Evolutionary conservation across 2,329 filamentous ascomycete genomes (phyloP).

Genomic region (Amauroascus niger): DNA sequence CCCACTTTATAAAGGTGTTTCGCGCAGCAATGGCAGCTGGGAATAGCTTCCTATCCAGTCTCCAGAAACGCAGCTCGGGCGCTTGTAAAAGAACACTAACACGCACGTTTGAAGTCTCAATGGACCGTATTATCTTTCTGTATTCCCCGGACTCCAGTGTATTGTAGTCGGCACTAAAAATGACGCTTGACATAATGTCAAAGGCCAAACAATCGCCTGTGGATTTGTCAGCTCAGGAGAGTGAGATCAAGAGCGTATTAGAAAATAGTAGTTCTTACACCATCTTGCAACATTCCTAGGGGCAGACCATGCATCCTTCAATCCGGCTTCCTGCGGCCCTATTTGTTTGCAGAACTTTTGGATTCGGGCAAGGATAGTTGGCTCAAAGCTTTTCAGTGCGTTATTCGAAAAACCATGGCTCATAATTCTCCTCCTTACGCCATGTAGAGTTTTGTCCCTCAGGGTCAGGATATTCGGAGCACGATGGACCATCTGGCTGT

Average conservation of each 20-base stretch:
- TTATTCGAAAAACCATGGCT: slow-evolving; percentile 23
- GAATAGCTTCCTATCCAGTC: neutral
- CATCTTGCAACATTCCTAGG: slow-evolving; percentile 39
- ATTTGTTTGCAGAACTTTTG: slow-evolving; percentile 50
- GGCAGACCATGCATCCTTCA: slow-evolving; percentile 29
- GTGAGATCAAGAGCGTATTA: too few relatives aligned
- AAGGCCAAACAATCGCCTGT: slow-evolving; percentile 34
- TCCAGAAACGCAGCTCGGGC: neutral
- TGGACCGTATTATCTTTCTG: neutral
- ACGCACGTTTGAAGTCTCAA: neutral
- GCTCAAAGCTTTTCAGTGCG: slow-evolving; percentile 52
- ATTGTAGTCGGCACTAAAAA: slow-evolving; percentile 15
- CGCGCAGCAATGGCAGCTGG: neutral
- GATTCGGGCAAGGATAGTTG: slow-evolving; percentile 51
- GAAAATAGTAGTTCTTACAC: slow-evolving; percentile 23
- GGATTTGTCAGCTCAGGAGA: neutral
- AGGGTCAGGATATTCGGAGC: slow-evolving; percentile 10
- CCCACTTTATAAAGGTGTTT: neutral
- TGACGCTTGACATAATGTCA: slow-evolving; percentile 42
- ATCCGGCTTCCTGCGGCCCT: slow-evolving; percentile 10
- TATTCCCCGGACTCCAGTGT: neutral
- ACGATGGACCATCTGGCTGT: slow-evolving; percentile 27
- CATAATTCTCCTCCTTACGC: slow-evolving; percentile 20
- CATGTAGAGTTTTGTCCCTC: slow-evolving; percentile 17
- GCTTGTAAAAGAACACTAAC: neutral